Evolutionary conservation across 1,284 basidiomycete genomes (phyloP).

Genomic region (Leccinum fallax): DNA sequence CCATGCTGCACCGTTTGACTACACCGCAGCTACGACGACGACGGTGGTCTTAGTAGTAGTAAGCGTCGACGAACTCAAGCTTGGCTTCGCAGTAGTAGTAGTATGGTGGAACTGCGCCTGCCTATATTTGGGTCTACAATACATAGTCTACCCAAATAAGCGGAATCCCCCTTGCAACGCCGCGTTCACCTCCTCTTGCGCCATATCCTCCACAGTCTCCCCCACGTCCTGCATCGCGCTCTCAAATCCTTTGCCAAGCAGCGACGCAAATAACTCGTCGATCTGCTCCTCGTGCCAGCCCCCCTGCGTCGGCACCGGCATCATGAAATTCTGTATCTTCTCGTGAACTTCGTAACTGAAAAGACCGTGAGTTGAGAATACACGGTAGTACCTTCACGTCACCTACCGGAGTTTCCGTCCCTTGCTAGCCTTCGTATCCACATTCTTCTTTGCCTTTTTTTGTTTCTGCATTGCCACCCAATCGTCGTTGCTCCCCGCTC

Average conservation of each 20-base stretch:
- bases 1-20: conserved; percentile 45
- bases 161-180: conserved; percentile 49
- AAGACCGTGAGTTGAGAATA: conserved; percentile 13
- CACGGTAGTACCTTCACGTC: not conserved
- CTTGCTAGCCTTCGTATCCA: conserved; percentile 94
- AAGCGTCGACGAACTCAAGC: not conserved
- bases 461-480: conserved; percentile 70
- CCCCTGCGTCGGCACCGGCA: conserved; percentile 70
- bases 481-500: conserved; percentile 48
- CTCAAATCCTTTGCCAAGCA: conserved; percentile 75
- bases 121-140: conserved; percentile 32
- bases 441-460: conserved; percentile 75
- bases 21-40: not conserved
- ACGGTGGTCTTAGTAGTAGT: not conserved
- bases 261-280: conserved; percentile 86
- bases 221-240: conserved; percentile 28
- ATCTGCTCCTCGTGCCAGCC: conserved; percentile 92
- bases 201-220: conserved; percentile 23
- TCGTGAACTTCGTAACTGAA: conserved; percentile 88
- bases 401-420: conserved; percentile 80
- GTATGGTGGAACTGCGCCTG: conserved; percentile 8
- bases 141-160: conserved; percentile 53
- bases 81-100: not conserved
- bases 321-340: conserved; percentile 93
- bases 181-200: conserved; percentile 34